phyloP scores from a whole-genome alignment of 2,329 filamentous ascomycete genomes.

The Ophiocordyceps robertsii region DNA sequence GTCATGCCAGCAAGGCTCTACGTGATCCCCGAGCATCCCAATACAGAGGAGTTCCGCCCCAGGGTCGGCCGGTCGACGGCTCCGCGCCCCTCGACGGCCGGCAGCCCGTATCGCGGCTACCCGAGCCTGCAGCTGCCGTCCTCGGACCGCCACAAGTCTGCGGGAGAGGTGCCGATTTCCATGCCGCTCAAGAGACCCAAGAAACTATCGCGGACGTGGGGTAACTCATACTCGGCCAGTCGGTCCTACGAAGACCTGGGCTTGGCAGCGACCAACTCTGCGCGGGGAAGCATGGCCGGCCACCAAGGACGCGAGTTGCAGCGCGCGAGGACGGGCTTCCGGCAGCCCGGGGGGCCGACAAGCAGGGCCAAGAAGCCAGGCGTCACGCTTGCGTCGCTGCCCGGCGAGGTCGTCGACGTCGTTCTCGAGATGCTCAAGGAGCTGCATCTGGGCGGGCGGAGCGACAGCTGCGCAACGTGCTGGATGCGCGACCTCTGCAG shows the following conservation, averaged over 20 bases:
- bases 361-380: conserved; percentile 20
- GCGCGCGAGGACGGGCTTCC: conserved; percentile 3
- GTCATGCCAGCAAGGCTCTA: conserved; percentile 5
- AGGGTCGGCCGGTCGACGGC: conserved; percentile 1
- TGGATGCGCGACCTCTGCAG: conserved; percentile 49
- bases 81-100: conserved; percentile 4
- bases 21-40: conserved; percentile 1
- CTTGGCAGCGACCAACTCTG: conserved; percentile 12
- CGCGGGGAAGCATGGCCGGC: conserved; percentile 23
- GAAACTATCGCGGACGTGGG: conserved; percentile 15
- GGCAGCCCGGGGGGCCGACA: conserved; percentile 4
- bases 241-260: conserved; percentile 11
- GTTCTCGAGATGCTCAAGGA: conserved; percentile 40
- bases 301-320: conserved; percentile 18
- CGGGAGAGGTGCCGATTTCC: conserved; percentile 9
- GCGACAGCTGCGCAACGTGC: conserved; percentile 47
- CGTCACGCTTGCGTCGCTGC: conserved; percentile 40
- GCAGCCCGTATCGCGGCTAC: conserved; percentile 15
- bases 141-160: conserved; percentile 7
- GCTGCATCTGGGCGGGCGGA: conserved; percentile 32
- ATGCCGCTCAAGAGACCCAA: conserved; percentile 20
- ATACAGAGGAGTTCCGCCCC: background rate
- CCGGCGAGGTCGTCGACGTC: conserved; percentile 43
- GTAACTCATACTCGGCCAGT: background rate
- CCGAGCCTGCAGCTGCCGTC: conserved; percentile 16